phyloP scores from a whole-genome alignment of 2,329 filamentous ascomycete species.

The Fusarium proliferatum region DNA sequence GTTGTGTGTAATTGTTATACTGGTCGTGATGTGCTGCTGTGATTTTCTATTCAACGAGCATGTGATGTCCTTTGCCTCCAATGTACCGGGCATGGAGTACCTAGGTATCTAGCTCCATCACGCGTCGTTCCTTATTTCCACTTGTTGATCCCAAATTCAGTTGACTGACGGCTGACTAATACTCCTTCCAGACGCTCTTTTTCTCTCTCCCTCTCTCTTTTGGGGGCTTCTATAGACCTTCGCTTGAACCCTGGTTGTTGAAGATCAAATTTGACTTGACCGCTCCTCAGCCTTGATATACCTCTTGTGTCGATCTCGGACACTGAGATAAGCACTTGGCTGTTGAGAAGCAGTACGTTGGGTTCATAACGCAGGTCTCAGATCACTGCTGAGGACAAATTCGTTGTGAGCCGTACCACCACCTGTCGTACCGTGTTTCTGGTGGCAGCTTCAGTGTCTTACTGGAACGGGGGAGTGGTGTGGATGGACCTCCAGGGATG shows the following conservation, averaged over 20 bases:
- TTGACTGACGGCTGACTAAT: not conserved
- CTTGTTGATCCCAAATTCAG: constrained; percentile 16
- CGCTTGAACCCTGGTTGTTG: constrained; percentile 1
- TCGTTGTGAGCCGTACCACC: constrained; percentile 32
- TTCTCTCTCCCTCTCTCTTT: not conserved
- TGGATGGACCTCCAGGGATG: constrained; percentile 10
- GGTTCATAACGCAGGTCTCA: constrained; percentile 27
- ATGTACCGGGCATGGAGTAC: not conserved
- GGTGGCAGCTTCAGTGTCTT: constrained; percentile 27
- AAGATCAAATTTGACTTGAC: constrained; percentile 34
- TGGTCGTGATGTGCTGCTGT: constrained; percentile 12
- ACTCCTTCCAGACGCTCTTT: not conserved
- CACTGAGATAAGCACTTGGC: constrained; percentile 24
- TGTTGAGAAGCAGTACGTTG: constrained; percentile 16
- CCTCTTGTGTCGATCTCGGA: constrained; percentile 34
- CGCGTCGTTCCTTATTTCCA: constrained; percentile 16
- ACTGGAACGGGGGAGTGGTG: constrained; percentile 23
- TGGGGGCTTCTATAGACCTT: not conserved
- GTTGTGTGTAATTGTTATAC: constrained; percentile 15
- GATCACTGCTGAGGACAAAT: constrained; percentile 35
- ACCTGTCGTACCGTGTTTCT: constrained; percentile 37
- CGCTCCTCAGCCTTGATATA: constrained; percentile 26
- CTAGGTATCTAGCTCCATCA: not conserved
- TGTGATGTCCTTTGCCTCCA: constrained; percentile 6
- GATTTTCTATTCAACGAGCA: constrained; percentile 4